Conservation (phyloP, 305 asterid species). For the Fraxinus nigra region DNA sequence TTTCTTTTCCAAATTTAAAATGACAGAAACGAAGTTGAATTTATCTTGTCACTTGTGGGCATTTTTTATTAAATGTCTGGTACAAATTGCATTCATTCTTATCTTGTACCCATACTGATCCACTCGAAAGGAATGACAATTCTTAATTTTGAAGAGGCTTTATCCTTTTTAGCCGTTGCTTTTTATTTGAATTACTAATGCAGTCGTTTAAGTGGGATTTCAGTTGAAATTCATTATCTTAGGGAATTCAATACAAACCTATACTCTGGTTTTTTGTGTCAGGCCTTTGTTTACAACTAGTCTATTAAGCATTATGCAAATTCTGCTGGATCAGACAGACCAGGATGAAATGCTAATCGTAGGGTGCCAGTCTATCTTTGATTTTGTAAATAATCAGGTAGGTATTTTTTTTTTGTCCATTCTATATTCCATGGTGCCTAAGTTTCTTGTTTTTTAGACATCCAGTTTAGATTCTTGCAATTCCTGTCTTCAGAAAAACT, state of each 20-base stretch:
- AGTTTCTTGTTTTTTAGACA: not conserved
- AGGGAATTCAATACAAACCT: not conserved
- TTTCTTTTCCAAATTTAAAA: not conserved
- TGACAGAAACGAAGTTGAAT: not conserved
- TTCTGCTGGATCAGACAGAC: conserved; percentile 81
- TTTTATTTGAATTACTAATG: not conserved
- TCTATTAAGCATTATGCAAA: conserved; percentile 67
- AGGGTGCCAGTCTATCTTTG: conserved; percentile 90
- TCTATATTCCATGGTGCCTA: not conserved
- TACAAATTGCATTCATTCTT: not conserved
- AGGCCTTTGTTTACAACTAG: conserved; percentile 97
- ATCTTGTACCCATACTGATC: not conserved
- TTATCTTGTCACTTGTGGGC: not conserved
- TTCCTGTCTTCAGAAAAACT: conserved; percentile 10
- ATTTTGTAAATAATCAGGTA: conserved; percentile 97
- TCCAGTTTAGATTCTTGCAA: conserved; percentile 5
- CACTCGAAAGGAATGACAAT: not conserved
- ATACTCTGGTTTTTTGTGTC: conserved; percentile 26
- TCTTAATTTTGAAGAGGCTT: not conserved
- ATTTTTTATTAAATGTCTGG: not conserved
- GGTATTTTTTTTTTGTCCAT: conserved; percentile 10
- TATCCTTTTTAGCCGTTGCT: not conserved
- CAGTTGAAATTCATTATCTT: not conserved
- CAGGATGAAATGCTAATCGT: conserved; percentile 74
- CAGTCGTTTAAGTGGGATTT: not conserved